Evolutionary conservation across 768 basidiomycete genomes (phyloP).

Genomic region (Lactarius akahatsu): DNA sequence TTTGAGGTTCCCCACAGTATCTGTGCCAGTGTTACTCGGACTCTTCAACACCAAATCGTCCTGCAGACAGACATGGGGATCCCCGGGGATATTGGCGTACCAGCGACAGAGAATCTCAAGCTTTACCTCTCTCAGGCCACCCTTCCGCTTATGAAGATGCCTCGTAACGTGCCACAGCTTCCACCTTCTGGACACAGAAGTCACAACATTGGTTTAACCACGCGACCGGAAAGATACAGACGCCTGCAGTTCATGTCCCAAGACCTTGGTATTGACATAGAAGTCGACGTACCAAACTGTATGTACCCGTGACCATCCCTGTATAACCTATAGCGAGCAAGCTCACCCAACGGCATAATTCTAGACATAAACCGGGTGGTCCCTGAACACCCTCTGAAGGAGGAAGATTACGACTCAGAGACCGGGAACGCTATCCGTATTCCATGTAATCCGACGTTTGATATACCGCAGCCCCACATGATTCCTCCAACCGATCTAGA

Average conservation of each 20-base stretch:
- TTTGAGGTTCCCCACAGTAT: not conserved
- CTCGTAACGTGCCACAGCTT: slow-evolving; percentile 19
- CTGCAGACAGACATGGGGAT: slow-evolving; percentile 9
- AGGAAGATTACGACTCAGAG: slow-evolving; percentile 10
- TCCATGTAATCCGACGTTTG: slow-evolving; percentile 24
- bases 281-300: slow-evolving; percentile 16
- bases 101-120: slow-evolving; percentile 26
- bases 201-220: slow-evolving; percentile 21
- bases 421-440: slow-evolving; percentile 17
- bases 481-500: slow-evolving; percentile 20
- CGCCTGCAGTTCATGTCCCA: slow-evolving; percentile 17
- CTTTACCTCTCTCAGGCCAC: slow-evolving; percentile 25
- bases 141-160: slow-evolving; percentile 25
- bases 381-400: slow-evolving; percentile 14
- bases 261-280: slow-evolving; percentile 6
- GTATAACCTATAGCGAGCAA: not conserved
- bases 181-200: slow-evolving; percentile 28
- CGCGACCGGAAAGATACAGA: slow-evolving; percentile 24
- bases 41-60: slow-evolving; percentile 4
- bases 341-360: not conserved
- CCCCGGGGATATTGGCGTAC: slow-evolving; percentile 25
- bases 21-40: not conserved
- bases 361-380: slow-evolving; percentile 12
- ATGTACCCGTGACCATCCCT: not conserved
- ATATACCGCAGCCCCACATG: slow-evolving; percentile 23